Conservation (phyloP, 805 yeast species). For the Wickerhamiella kurtzmanii region DNA sequence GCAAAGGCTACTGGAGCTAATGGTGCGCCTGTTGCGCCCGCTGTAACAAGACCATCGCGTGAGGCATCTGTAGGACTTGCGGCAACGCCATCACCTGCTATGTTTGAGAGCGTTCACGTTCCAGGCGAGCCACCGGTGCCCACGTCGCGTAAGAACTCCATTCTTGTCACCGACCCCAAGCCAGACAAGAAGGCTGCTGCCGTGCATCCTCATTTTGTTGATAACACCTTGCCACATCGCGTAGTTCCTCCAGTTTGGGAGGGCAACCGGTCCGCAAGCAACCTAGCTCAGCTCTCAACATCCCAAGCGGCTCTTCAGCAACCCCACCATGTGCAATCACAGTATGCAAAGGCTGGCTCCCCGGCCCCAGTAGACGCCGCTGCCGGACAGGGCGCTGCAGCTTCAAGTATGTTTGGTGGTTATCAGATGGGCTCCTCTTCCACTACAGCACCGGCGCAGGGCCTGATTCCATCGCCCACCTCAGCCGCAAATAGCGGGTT, state of each 20-base stretch:
- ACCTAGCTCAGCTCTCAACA: background rate
- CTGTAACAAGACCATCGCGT: too few relatives aligned
- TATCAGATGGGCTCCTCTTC: background rate
- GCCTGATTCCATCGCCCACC: background rate
- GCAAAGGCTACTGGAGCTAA: too few relatives aligned
- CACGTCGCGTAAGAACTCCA: conserved; percentile 17
- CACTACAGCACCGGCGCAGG: too few relatives aligned
- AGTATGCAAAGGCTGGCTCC: background rate
- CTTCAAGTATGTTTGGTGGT: background rate
- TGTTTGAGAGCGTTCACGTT: background rate
- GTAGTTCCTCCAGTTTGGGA: conserved; percentile 1
- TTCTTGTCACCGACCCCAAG: conserved; percentile 14
- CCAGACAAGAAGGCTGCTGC: conserved; percentile 8
- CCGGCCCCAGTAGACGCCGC: background rate
- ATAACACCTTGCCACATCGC: conserved; percentile 12
- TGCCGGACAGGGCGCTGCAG: background rate
- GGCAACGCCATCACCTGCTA: too few relatives aligned
- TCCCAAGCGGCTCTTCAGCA: background rate
- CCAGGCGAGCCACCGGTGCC: conserved; percentile 1
- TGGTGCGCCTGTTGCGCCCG: too few relatives aligned
- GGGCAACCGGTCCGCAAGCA: background rate
- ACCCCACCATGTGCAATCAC: background rate
- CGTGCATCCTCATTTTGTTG: conserved; percentile 20
- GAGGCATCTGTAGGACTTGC: too few relatives aligned
- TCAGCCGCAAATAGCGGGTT: too few relatives aligned